Evolutionary conservation across 495 filamentous ascomycete genomes (phyloP).

Genomic region (Trichoderma reesei): DNA sequence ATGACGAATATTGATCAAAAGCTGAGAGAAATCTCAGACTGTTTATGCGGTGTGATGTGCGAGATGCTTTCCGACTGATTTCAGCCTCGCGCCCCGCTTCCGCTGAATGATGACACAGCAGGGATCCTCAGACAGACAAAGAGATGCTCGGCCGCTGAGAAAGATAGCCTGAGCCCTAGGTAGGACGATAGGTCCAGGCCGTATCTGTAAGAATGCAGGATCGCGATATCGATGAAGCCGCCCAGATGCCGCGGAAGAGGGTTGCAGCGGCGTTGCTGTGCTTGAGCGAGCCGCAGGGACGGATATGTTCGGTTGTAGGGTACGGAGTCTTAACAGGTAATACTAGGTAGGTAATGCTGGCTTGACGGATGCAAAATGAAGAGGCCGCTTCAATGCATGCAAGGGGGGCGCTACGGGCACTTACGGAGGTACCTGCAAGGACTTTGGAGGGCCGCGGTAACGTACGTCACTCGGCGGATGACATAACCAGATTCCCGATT

Average conservation of each 20-base stretch:
- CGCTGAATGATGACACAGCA: not conserved
- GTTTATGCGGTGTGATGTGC: not conserved
- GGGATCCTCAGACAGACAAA: conserved; percentile 3
- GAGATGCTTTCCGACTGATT: not conserved
- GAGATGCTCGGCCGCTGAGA: too few relatives aligned
- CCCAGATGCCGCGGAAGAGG: not conserved
- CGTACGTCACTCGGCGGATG: too few relatives aligned
- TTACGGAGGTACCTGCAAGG: not conserved
- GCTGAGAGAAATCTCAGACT: not conserved
- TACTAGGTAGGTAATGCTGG: too few relatives aligned
- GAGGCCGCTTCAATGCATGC: not conserved
- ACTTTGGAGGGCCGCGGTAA: too few relatives aligned
- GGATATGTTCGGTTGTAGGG: conserved; percentile 1
- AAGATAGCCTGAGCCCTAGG: too few relatives aligned
- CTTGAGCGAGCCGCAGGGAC: not conserved
- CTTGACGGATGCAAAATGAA: conserved; percentile 5
- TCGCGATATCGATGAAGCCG: not conserved
- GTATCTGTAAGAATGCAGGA: too few relatives aligned
- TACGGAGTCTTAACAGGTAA: too few relatives aligned
- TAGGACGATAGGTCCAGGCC: too few relatives aligned
- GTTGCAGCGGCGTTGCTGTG: not conserved
- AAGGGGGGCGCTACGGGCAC: conserved; percentile 2
- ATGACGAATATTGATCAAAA: not conserved
- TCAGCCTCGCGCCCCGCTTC: conserved; percentile 3
- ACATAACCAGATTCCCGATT: too few relatives aligned